Conservation (phyloP, 352 stramenopile genomes). For the Pelagophyceae sp. region DNA sequence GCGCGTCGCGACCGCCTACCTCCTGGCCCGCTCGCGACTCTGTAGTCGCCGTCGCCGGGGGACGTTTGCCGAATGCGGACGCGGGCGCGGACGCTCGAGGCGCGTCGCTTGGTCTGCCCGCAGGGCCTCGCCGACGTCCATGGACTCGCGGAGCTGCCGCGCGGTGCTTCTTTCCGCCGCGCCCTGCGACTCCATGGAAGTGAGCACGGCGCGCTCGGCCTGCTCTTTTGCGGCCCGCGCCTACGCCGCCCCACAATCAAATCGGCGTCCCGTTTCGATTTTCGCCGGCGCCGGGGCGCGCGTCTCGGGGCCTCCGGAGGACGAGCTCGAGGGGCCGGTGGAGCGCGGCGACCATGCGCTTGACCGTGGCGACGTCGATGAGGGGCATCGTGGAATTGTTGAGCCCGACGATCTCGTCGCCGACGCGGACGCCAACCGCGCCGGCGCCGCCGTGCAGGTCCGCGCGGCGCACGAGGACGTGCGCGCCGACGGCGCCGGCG, state of each 20-base stretch:
- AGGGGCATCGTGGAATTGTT: neutral
- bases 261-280: neutral
- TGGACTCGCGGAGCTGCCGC: neutral
- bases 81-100: too few species aligned
- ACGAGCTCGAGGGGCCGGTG: neutral
- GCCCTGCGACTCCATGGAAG: neutral
- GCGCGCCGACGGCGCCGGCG: neutral
- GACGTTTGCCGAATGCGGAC: too few species aligned
- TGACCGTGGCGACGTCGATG: neutral
- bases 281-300: neutral
- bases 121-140: conserved; percentile 12
- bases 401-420: conserved; percentile 3
- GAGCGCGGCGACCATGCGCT: neutral
- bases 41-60: too few species aligned
- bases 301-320: neutral
- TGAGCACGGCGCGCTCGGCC: neutral
- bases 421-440: neutral
- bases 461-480: neutral
- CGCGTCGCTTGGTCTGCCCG: too few species aligned
- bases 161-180: neutral
- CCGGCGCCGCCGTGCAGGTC: neutral
- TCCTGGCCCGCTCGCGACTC: too few species aligned
- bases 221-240: neutral
- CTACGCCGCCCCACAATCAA: neutral
- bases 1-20: too few species aligned